These are phyloP conservation scores for Solanum paucissectum DNA, from an alignment of 257 asterid genomes.

Conservation along the genomic window DNA sequence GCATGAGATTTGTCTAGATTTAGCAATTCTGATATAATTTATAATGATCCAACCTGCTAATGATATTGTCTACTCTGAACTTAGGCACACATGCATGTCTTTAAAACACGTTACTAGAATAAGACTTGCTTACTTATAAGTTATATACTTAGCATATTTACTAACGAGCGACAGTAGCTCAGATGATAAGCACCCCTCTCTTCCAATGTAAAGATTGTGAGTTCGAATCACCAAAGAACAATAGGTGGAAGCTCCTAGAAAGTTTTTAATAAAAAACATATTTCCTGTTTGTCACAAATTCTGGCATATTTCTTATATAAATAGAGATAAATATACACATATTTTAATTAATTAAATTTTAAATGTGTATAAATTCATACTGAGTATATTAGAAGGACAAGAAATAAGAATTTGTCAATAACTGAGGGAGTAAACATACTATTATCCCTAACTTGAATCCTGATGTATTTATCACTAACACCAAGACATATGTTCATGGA, in stretches of 20 bases:
- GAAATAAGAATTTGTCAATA: neutral
- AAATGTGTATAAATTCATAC: neutral
- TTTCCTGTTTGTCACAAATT: neutral
- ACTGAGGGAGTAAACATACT: neutral
- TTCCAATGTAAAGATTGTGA: neutral
- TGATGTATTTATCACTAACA: neutral
- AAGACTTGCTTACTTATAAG: neutral
- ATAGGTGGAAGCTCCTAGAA: too few species aligned
- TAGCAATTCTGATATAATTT: too few species aligned
- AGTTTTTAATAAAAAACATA: neutral
- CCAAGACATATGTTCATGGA: neutral
- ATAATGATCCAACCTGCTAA: too few species aligned
- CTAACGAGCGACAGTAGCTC: neutral
- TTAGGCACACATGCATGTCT: too few species aligned
- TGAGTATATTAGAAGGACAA: neutral
- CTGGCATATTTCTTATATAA: too few species aligned
- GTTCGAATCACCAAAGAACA: neutral
- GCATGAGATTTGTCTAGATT: neutral
- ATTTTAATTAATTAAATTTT: too few species aligned
- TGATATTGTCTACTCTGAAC: too few species aligned
- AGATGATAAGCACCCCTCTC: neutral
- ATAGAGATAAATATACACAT: too few species aligned
- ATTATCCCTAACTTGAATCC: neutral
- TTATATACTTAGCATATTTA: too few species aligned
- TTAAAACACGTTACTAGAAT: too few species aligned